phyloP scores from a whole-genome alignment of 176 grass and related monocot genomes.

The maize (Zea mays) region Zm-B73-REFERENCE-NAM-5.0 NC_050096.1:255324501-255325000 shows the following conservation, averaged over 20 bases:
- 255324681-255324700: slow-evolving; percentile 6
- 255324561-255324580: no score
- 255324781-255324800: not conserved
- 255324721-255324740: not conserved
- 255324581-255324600: no score
- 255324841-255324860: slow-evolving; percentile 25
- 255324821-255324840: no score
- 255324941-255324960: slow-evolving; percentile 34
- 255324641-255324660: no score
- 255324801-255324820: not conserved
- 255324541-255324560: no score
- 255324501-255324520: no score
- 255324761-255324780: not conserved
- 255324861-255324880: slow-evolving; percentile 11
- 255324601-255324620: no score
- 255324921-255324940: not conserved
- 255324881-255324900: slow-evolving; percentile 41
- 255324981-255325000: slow-evolving; percentile 13
- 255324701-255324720: not conserved
- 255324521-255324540: no score
- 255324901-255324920: slow-evolving; percentile 34
- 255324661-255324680: slow-evolving; percentile 39
- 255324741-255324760: not conserved
- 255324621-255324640: no score
- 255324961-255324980: slow-evolving; percentile 54